Conservation (phyloP, 495 filamentous ascomycete genomes). For the Rusavskia elegans region DNA sequence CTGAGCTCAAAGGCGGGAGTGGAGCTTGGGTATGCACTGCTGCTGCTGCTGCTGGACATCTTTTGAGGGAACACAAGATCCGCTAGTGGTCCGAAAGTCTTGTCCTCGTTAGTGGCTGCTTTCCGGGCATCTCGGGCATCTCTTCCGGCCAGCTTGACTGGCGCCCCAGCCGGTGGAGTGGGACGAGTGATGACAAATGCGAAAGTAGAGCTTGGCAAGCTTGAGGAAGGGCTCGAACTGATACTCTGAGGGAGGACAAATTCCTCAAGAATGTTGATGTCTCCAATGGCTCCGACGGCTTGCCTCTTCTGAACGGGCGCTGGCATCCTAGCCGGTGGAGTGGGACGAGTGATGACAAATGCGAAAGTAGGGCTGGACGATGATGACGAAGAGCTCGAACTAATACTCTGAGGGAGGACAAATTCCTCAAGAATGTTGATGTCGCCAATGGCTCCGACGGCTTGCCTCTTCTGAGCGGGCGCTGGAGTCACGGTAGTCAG, state of each 20-base stretch:
- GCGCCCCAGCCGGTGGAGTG: neutral
- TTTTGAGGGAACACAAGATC: neutral
- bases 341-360: neutral
- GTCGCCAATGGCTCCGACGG: neutral
- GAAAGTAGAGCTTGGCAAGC: neutral
- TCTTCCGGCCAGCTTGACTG: neutral
- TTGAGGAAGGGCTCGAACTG: neutral
- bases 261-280: neutral
- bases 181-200: neutral
- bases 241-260: neutral
- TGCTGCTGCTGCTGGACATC: neutral
- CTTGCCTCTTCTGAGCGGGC: neutral
- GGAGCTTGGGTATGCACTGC: neutral
- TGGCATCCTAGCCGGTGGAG: neutral
- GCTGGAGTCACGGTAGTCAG: neutral
- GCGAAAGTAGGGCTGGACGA: neutral
- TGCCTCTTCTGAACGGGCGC: neutral
- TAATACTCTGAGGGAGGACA: neutral
- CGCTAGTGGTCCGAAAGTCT: neutral
- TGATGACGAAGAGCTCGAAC: neutral
- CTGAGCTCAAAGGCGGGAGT: neutral
- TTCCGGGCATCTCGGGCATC: neutral
- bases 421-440: neutral
- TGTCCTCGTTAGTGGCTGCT: neutral
- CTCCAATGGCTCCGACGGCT: neutral